Evolutionary conservation across 2,329 filamentous ascomycete genomes (phyloP).

Genomic region (Rhinocladiella mackenziei): DNA sequence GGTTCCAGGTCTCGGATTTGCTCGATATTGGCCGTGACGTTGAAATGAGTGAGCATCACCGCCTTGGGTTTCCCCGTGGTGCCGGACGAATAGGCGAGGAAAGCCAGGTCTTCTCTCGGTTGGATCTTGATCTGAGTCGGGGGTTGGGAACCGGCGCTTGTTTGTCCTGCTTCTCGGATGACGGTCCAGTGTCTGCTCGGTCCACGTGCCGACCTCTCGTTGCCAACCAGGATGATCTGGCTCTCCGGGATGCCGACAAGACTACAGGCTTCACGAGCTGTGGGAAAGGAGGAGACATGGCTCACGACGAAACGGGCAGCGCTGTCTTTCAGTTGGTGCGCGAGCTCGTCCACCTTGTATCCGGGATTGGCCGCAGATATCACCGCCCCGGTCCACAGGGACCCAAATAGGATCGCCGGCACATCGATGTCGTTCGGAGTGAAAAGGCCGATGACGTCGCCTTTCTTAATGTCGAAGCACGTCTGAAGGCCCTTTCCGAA

Average conservation of each 20-base stretch:
- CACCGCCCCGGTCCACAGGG: constrained; percentile 76
- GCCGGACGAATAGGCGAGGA: not conserved
- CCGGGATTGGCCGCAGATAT: constrained; percentile 83
- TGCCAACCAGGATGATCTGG: constrained; percentile 72
- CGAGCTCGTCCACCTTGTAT: constrained; percentile 78
- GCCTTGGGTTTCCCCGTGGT: constrained; percentile 5
- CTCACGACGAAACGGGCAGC: constrained; percentile 72
- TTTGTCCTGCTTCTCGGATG: constrained; percentile 55
- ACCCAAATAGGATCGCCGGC: constrained; percentile 70
- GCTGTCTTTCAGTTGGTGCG: constrained; percentile 77
- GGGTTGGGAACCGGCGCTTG: constrained; percentile 56
- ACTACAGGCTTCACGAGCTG: constrained; percentile 63
- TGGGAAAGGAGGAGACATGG: constrained; percentile 61
- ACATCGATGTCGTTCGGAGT: constrained; percentile 84
- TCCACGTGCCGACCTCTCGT: constrained; percentile 56
- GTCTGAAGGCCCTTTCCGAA: constrained; percentile 77
- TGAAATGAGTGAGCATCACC: not conserved
- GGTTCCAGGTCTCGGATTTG: not conserved
- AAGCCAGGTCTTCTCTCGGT: not conserved
- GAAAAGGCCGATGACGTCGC: constrained; percentile 78
- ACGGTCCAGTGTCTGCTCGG: constrained; percentile 68
- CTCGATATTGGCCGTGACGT: not conserved
- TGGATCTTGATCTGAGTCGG: constrained; percentile 63
- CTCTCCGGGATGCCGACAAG: constrained; percentile 66
- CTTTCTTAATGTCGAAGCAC: constrained; percentile 72